A percentile compares a stretch with the other conserved stretches of the same genome.
Evolutionary conservation across 75 land plant species (phyloP).

Genomic region (Cunninghamia lanceolata): DNA sequence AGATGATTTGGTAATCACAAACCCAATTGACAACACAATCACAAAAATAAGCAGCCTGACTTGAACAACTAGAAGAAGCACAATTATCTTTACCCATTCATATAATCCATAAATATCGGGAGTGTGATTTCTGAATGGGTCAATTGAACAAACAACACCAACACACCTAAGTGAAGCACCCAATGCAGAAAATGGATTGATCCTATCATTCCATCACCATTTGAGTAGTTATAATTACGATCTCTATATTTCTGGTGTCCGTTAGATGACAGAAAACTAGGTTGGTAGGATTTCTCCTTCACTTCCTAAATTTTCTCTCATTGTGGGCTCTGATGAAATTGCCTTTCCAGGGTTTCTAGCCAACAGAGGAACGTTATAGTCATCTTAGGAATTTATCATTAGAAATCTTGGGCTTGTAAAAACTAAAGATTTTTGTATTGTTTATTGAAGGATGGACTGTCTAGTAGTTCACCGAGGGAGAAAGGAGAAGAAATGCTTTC

Average conservation of each 20-base stretch:
- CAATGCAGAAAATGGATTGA: too few species aligned
- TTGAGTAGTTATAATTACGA: too few species aligned
- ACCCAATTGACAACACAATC: constrained; percentile 48
- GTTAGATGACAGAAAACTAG: neutral
- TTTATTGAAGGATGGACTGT: too few species aligned
- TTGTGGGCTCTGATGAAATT: too few species aligned
- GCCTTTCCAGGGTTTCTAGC: neutral
- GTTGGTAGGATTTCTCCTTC: neutral
- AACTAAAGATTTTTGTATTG: neutral
- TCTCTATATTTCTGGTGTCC: neutral
- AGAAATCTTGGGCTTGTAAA: neutral
- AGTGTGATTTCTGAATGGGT: constrained; percentile 82
- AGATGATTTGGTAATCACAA: constrained; percentile 54
- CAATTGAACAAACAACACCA: constrained; percentile 22
- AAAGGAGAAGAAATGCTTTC: too few species aligned
- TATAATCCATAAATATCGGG: constrained; percentile 54
- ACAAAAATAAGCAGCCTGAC: constrained; percentile 63
- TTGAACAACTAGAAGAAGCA: constrained; percentile 58
- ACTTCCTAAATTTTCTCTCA: neutral
- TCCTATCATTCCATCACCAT: too few species aligned
- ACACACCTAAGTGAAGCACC: neutral
- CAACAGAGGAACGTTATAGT: neutral
- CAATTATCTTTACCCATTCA: constrained; percentile 63
- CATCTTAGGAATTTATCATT: neutral
- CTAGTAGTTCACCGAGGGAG: too few species aligned